A percentile compares a stretch with the other conserved stretches of the same genome.
Evolutionary conservation across 352 stramenopile genomes (phyloP).

Genomic region (Globisporangium recalcitrans): DNA sequence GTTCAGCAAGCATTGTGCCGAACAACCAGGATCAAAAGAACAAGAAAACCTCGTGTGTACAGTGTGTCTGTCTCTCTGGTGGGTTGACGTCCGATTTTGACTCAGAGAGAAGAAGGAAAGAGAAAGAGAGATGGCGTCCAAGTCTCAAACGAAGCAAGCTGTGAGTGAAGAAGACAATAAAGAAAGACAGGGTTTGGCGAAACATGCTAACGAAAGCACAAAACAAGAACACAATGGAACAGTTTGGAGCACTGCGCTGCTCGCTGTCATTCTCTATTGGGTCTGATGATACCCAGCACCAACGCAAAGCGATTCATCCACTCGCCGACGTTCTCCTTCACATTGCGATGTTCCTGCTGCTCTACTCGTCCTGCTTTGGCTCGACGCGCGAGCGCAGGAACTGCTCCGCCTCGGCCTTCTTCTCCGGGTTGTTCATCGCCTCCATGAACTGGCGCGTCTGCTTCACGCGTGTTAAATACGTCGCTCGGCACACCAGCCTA

Average conservation of each 20-base stretch:
- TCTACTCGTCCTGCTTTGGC: constrained; percentile 18
- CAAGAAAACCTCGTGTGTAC: neutral
- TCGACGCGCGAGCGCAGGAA: constrained; percentile 68
- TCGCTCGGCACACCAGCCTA: constrained; percentile 57
- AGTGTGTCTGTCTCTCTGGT: neutral
- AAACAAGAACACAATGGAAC: neutral
- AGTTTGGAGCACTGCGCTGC: neutral
- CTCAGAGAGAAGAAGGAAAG: neutral
- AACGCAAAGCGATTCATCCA: neutral
- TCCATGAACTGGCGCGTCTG: constrained; percentile 83
- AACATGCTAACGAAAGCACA: neutral
- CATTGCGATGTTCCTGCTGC: neutral
- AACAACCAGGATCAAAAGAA: neutral
- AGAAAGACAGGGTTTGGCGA: neutral
- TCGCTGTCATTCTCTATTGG: neutral
- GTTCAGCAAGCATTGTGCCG: neutral
- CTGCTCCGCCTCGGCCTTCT: constrained; percentile 65
- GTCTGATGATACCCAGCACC: neutral
- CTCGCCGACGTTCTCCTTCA: neutral
- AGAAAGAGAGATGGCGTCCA: neutral
- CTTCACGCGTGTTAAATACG: constrained; percentile 40
- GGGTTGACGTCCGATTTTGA: neutral
- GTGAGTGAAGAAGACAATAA: neutral
- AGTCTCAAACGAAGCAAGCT: neutral
- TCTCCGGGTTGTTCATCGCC: constrained; percentile 76